Percentiles rank a stretch among this genome's conserved stretches.
Conservation (phyloP, 2,329 filamentous ascomycete species). For the Neopestalotiopsis rosae region DNA sequence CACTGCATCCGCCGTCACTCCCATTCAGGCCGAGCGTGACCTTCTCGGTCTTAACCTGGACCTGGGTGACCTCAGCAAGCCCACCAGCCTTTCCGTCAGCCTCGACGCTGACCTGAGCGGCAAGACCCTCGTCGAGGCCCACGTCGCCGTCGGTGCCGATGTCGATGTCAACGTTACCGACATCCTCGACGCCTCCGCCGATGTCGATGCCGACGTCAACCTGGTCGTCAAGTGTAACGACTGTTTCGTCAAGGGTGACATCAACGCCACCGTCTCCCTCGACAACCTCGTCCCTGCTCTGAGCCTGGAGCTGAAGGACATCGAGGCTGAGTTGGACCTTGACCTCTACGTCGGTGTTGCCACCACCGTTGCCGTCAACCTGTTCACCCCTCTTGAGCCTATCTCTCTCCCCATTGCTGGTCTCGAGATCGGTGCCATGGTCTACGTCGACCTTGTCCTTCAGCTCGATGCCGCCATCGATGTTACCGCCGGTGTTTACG, state of each 20-base stretch:
- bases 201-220: conserved; percentile 30
- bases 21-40: conserved; percentile 23
- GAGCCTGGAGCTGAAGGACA: conserved; percentile 51
- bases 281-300: conserved; percentile 46
- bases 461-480: conserved; percentile 53
- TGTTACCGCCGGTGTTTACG: conserved; percentile 56
- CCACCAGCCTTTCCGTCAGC: conserved; percentile 29
- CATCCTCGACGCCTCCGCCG: conserved; percentile 37
- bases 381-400: conserved; percentile 51
- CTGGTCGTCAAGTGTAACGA: conserved; percentile 48
- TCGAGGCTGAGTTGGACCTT: conserved; percentile 59
- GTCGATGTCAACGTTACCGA: conserved; percentile 38
- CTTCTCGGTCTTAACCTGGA: conserved; percentile 21
- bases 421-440: conserved; percentile 50
- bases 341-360: conserved; percentile 49
- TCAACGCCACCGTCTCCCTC: conserved; percentile 48
- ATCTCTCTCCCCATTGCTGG: conserved; percentile 48
- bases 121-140: conserved; percentile 29
- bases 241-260: conserved; percentile 56
- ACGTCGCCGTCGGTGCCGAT: conserved; percentile 23
- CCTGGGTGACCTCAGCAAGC: conserved; percentile 27
- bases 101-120: conserved; percentile 32
- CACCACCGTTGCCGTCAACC: conserved; percentile 55
- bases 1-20: conserved; percentile 25
- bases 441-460: conserved; percentile 58